Base-by-base conservation (phyloP, 1,139 yeast species). In the Eremothecium gossypii region DNA sequence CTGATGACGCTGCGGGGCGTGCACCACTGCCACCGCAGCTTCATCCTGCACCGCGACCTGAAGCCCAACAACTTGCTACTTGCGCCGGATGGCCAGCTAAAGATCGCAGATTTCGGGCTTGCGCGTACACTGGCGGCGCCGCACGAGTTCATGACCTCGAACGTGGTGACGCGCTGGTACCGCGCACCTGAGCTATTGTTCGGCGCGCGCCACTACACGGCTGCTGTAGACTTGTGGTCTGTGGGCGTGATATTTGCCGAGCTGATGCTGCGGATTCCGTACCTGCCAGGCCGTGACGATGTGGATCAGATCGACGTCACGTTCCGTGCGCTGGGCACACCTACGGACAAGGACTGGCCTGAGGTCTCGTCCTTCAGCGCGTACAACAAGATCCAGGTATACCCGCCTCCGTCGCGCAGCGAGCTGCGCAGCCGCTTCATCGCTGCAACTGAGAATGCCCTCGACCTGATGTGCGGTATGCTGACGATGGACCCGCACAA, bases 141-240 rank as follows among this genome's bases (percentile, higher is more conserved):
- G 2, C 82, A 83, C 43, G 91, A 84, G 51, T 83, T 77, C 45
- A 68, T 91, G 59, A 84, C 97, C 0, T 83, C 95, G 1, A 89
- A 89, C 50, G 98, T 91, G 8, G 99, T 91, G 2, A 91, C 99
- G 2, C 68, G 97, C 47, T 91, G 98, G 98, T 91, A 91, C 87
- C 72, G 98, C 50, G 96, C 98, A 0, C 97, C 98, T 0, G 98
- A 91, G 59, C 68, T 91, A 36, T 67, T 91, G 33, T 66, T 91
- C 33, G 98, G 97, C 0, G 87, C 95, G 1, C 69, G 95, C 40
- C 96, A 91, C 64, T 91, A 91, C 59, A 84, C 96, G 0, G 95
- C 97, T 0, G 91, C 96, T 0, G 83, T 91, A 36, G 97, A 91
- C 63, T 63, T 86, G 41, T 91, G 98, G 98, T 96, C 98, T 0